Conservation (phyloP, 1,284 basidiomycete genomes). For the Stereum hirsutum region DNA sequence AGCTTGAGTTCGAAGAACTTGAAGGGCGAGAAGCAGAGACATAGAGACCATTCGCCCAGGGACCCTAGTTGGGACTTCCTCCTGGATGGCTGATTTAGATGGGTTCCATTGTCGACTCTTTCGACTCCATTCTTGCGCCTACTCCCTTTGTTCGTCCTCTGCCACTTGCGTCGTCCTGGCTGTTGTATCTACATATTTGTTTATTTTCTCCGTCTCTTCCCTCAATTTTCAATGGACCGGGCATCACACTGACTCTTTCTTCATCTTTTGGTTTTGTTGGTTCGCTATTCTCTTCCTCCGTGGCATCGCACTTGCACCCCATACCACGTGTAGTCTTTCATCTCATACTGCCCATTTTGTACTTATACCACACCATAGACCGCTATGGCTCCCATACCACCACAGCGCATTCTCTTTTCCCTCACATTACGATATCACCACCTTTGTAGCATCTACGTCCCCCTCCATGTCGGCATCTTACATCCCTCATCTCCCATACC, state of each 20-base stretch:
- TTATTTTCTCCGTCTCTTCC: background rate
- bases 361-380: too few relatives aligned
- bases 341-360: too few relatives aligned
- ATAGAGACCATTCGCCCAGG: constrained; percentile 39
- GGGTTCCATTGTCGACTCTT: background rate
- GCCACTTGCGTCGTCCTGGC: background rate
- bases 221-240: too few relatives aligned
- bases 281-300: background rate
- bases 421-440: too few relatives aligned
- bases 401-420: too few relatives aligned
- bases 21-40: constrained; percentile 1
- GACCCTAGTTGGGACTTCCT: constrained; percentile 71
- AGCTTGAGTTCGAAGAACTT: constrained; percentile 22
- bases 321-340: too few relatives aligned
- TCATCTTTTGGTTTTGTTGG: background rate
- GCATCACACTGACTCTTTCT: background rate
- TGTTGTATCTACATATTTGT: background rate
- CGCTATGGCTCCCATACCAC: too few relatives aligned
- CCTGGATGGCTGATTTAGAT: constrained; percentile 47
- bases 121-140: background rate
- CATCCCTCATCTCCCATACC: too few relatives aligned
- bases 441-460: too few relatives aligned
- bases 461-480: too few relatives aligned
- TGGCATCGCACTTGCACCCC: too few relatives aligned
- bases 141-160: constrained; percentile 2